These are phyloP conservation scores for Amanita exitialis DNA, from an alignment of 768 basidiomycete species.

Conservation along the genomic window DNA sequence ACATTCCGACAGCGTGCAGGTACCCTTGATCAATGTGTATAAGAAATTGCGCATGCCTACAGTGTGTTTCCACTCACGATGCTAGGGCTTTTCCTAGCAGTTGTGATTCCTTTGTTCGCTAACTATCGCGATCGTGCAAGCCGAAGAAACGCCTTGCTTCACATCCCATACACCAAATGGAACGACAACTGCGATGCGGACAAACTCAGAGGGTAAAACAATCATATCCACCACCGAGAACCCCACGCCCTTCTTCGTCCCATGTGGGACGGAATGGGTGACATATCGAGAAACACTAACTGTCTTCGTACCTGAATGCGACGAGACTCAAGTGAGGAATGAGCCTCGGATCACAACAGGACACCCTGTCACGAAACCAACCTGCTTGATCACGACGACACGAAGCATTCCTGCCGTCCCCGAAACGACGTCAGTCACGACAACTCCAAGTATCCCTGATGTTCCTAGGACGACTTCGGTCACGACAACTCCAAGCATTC, in stretches of 20 bases:
- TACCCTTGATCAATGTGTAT: not conserved
- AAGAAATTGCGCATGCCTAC: not conserved
- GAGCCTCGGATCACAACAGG: slow-evolving; percentile 14
- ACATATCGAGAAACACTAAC: slow-evolving; percentile 13
- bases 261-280: slow-evolving; percentile 14
- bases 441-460: not conserved
- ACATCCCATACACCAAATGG: not conserved
- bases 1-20: no score
- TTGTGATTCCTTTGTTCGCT: not conserved
- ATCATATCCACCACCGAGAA: not conserved
- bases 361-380: not conserved
- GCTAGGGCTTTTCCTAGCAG: not conserved
- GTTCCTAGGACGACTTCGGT: no score
- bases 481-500: not conserved
- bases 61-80: not conserved
- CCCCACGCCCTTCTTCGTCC: slow-evolving; percentile 14
- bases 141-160: not conserved
- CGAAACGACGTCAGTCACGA: not conserved
- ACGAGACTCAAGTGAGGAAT: slow-evolving; percentile 14
- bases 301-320: slow-evolving; percentile 12
- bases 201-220: not conserved
- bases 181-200: not conserved
- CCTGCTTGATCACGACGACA: not conserved
- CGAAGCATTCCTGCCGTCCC: not conserved
- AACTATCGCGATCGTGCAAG: not conserved